These are phyloP conservation scores for Epichloe sylvatica DNA, from an alignment of 2,329 filamentous ascomycete genomes.

Conservation along the genomic window DNA sequence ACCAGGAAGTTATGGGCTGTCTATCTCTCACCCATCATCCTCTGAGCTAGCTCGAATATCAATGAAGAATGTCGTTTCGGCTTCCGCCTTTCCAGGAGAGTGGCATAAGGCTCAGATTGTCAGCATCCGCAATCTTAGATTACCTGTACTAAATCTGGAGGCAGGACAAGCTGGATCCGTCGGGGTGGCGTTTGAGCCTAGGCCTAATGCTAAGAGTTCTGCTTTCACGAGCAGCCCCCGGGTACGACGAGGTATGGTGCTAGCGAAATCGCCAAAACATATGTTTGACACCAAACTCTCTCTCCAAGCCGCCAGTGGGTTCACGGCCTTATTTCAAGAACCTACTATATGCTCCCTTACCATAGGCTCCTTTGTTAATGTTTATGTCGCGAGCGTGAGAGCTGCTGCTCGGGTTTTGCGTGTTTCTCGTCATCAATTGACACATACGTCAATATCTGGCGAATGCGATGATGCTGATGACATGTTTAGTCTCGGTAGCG, in stretches of 20 bases:
- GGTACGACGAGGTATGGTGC: constrained; percentile 69
- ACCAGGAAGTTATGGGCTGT: constrained; percentile 33
- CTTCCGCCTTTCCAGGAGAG: constrained; percentile 43
- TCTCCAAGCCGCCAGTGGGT: constrained; percentile 51
- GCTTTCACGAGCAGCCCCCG: constrained; percentile 18
- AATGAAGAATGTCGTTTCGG: constrained; percentile 38
- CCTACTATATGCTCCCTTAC: constrained; percentile 48
- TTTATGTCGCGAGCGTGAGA: constrained; percentile 78
- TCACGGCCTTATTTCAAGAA: constrained; percentile 58
- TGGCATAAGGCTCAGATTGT: constrained; percentile 73
- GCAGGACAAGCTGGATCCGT: constrained; percentile 82
- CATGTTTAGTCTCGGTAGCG: constrained; percentile 44
- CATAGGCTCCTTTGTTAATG: constrained; percentile 57
- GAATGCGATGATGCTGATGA: constrained; percentile 33
- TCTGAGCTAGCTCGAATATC: constrained; percentile 38
- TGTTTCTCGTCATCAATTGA: constrained; percentile 23
- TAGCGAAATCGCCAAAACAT: constrained; percentile 48
- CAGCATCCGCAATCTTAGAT: constrained; percentile 74
- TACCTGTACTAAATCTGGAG: constrained; percentile 64
- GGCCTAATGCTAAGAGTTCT: constrained; percentile 1
- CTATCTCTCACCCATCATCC: constrained; percentile 39
- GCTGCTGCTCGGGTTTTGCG: constrained; percentile 62
- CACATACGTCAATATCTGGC: constrained; percentile 13
- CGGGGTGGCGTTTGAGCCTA: constrained; percentile 51
- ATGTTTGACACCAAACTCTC: constrained; percentile 42